These are phyloP conservation scores for Lentinula edodes DNA, from an alignment of 768 basidiomycete genomes.

Conservation along the genomic window DNA sequence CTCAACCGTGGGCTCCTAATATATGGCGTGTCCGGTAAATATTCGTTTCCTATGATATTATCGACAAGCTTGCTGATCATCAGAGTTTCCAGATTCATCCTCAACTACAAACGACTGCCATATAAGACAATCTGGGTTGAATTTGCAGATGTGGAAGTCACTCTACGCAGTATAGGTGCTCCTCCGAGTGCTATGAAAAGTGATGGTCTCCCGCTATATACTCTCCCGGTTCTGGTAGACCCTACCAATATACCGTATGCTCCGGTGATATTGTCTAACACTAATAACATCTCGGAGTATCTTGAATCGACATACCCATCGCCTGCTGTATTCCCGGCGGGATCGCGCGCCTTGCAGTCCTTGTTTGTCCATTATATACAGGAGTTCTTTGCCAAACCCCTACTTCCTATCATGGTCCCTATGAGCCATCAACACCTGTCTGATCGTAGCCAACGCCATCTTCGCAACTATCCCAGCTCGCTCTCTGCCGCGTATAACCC, in stretches of 20 bases:
- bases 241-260: slow-evolving; percentile 36
- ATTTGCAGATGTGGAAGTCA: slow-evolving; percentile 60
- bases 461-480: slow-evolving; percentile 18
- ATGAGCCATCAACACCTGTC: slow-evolving; percentile 59
- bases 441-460: slow-evolving; percentile 47
- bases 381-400: slow-evolving; percentile 57
- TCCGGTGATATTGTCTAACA: slow-evolving; percentile 53
- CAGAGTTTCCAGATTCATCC: slow-evolving; percentile 43
- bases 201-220: slow-evolving; percentile 60
- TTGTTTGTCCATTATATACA: slow-evolving; percentile 69
- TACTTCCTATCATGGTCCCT: slow-evolving; percentile 67
- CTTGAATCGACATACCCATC: slow-evolving; percentile 65
- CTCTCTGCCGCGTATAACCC: background rate
- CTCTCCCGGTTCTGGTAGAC: slow-evolving; percentile 67
- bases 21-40: slow-evolving; percentile 65
- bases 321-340: slow-evolving; percentile 66
- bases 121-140: slow-evolving; percentile 71
- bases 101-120: slow-evolving; percentile 72
- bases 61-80: background rate
- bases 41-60: background rate
- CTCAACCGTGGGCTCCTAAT: slow-evolving; percentile 72
- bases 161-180: slow-evolving; percentile 52
- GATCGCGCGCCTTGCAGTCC: slow-evolving; percentile 60
- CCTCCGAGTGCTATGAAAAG: slow-evolving; percentile 46
- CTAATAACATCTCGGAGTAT: slow-evolving; percentile 64